These are phyloP conservation scores for Asterochloris erici DNA, from an alignment of 139 green algal genomes.

Conservation along the genomic window DNA sequence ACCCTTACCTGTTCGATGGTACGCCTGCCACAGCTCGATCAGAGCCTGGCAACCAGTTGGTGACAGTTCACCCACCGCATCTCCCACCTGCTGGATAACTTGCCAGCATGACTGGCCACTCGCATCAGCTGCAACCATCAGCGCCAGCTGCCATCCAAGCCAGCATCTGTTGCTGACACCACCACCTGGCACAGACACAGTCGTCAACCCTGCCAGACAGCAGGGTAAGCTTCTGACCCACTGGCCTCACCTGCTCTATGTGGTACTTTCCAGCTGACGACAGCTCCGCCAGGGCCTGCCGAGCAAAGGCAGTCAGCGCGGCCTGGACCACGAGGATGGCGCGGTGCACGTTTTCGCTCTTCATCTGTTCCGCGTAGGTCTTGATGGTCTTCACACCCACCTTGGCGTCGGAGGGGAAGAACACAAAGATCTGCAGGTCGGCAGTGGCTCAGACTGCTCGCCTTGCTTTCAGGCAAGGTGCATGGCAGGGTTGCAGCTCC, in stretches of 20 bases:
- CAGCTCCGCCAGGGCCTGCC: conserved; percentile 65
- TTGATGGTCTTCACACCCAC: conserved; percentile 98
- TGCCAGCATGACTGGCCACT: not conserved
- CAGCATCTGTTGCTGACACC: too few relatives aligned
- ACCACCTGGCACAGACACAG: not conserved
- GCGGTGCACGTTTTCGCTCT: conserved; percentile 68
- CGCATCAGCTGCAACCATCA: too few relatives aligned
- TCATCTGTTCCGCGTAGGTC: conserved; percentile 86
- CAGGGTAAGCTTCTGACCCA: not conserved
- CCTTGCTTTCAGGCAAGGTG: too few relatives aligned
- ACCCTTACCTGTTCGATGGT: too few relatives aligned
- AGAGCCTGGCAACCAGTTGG: too few relatives aligned
- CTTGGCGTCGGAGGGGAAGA: conserved; percentile 91
- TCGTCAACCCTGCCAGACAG: not conserved
- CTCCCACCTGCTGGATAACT: not conserved
- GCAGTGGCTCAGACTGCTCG: not conserved
- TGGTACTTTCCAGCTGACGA: conserved; percentile 58
- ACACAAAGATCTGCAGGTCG: conserved; percentile 89
- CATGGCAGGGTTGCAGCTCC: too few relatives aligned
- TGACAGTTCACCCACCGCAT: too few relatives aligned
- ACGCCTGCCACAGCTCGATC: too few relatives aligned
- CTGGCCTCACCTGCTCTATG: conserved; percentile 67
- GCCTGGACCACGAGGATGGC: conserved; percentile 86
- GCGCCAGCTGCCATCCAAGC: too few relatives aligned
- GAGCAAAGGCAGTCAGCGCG: conserved; percentile 73